Evolutionary conservation across 306 rosid species (phyloP), one percentile per base, ranked within the genome.

Genomic region (Macrotyloma uniflorum): DNA sequence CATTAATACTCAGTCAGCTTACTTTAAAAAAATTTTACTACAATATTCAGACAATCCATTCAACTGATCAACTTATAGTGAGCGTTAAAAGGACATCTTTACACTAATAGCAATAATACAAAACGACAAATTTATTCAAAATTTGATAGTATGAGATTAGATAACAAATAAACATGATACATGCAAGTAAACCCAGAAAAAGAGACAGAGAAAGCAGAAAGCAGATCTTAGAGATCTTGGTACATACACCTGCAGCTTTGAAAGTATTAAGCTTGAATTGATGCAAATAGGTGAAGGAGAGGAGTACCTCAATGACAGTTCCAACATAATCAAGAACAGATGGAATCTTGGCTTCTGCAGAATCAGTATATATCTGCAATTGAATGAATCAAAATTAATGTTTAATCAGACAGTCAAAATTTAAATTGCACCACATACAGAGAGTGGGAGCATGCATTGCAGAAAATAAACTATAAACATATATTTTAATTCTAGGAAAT

Each of bases 301-400:
- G 42, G 62, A 68, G 46, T 90, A 94, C 98, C 98, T 92, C 98
- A 57, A 92, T 84, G 49, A 91, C 92, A 78, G 98, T 95, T 79
- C 87, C 97, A 75, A 95, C 76, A 87, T 95, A 95, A 79, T 92
- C 97, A 83, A 92, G 82, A 85, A 92, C 98, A 45, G 98, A 89
- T 5, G 96, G 98, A 82, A 92, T 92, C 88, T 95, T 95, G 75
- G 96, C 98, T 88, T 86, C 97, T 16, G 98, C 98, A 77, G 98
- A 92, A 65, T 91, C 97, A 5, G 88, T 92, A 83, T 89, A 95
- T 74, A 95, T 87, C 98, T 94, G 89, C 63, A 85, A 76, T 63
- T 74, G 36, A 77, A 80, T 40, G 51, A 83, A 73, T 49, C 73
- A 80, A 50, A 54, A 79, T 49, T 10, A 40, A 65, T 26, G 47